Percentiles rank a stretch among this genome's conserved stretches.
Conservation (phyloP, 2,329 filamentous ascomycete genomes). For the Aspergillus unguis region DNA sequence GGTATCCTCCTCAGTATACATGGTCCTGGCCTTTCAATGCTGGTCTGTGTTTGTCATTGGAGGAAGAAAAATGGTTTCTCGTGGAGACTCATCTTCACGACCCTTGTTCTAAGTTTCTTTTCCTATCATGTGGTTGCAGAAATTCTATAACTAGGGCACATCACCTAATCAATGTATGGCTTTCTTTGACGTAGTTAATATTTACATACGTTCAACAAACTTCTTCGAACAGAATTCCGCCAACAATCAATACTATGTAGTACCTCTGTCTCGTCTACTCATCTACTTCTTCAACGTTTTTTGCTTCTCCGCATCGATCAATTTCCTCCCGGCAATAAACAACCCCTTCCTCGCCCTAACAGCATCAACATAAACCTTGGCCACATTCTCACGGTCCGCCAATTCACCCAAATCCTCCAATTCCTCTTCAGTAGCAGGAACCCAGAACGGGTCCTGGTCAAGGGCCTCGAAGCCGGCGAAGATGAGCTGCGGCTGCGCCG, state of each 20-base stretch:
- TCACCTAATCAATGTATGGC: not conserved
- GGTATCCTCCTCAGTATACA: slow-evolving; percentile 42
- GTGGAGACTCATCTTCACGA: slow-evolving; percentile 28
- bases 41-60: slow-evolving; percentile 45
- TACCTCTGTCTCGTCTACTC: not conserved
- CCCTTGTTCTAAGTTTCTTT: slow-evolving; percentile 23
- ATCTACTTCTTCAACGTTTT: slow-evolving; percentile 62
- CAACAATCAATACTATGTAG: not conserved
- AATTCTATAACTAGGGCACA: slow-evolving; percentile 26
- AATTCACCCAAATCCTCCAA: slow-evolving; percentile 92
- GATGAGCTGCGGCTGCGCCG: slow-evolving; percentile 86
- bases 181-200: not conserved
- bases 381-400: slow-evolving; percentile 91
- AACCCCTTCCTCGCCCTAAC: slow-evolving; percentile 85
- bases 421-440: slow-evolving; percentile 93
- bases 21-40: slow-evolving; percentile 41
- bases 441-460: slow-evolving; percentile 97
- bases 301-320: slow-evolving; percentile 90
- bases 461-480: slow-evolving; percentile 91
- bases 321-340: slow-evolving; percentile 70
- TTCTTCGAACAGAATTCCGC: not conserved
- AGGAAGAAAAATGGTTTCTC: slow-evolving; percentile 36
- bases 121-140: slow-evolving; percentile 13
- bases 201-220: not conserved
- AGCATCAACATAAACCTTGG: slow-evolving; percentile 90